Base-by-base conservation (phyloP, 495 filamentous ascomycete species). In the Tuber calosporum region DNA sequence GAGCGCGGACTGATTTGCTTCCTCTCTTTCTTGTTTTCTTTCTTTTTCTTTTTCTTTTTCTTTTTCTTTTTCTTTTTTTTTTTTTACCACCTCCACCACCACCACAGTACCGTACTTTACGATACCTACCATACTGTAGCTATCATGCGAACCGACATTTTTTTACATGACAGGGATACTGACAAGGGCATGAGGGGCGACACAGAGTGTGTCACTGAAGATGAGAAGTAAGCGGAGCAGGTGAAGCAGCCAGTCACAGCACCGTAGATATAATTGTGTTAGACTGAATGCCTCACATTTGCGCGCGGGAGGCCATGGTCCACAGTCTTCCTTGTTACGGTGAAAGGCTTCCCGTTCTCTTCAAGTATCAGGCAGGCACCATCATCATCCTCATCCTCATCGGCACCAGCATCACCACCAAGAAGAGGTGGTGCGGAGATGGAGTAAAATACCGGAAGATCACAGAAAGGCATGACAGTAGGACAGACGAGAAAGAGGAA, bases 61-160 rank as follows among this genome's bases (percentile, higher is more conserved):
- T 30, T 62, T 30, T 26, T 34, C 17, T 26, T 5, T n/a, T 26
- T 53, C 11, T 62, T 62, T 62, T 75, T 71, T 70, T 70, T 73
- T 78, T 78, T 78, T 78, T 39, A 53, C 42, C 71, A 67, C 67
- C 70, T 62, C 75, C 70, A 77, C 76, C 67, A 73, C 66, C 70
- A 62, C 40, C 67, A 70, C 8, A 58, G 9, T 13, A 62, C 53
- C 53, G 1, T 58, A 26, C 48, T 30, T 30, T 58, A 3, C 48
- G 48, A 58, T 58, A 58, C 48, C 30, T 58, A 30, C 53, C 53
- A n/a, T n/a, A n/a, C n/a, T n/a, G 30, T 34, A 19, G 15, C 19
- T 62, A 34, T 62, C 26, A 62, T 62, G 53, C 30, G 53, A 62
- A 62, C 26, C 53, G 53, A 62, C 34, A 17, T 62, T 62, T 62